Evolutionary conservation across 345 rosid species (phyloP).

Genomic region (Toxicodendron radicans): DNA sequence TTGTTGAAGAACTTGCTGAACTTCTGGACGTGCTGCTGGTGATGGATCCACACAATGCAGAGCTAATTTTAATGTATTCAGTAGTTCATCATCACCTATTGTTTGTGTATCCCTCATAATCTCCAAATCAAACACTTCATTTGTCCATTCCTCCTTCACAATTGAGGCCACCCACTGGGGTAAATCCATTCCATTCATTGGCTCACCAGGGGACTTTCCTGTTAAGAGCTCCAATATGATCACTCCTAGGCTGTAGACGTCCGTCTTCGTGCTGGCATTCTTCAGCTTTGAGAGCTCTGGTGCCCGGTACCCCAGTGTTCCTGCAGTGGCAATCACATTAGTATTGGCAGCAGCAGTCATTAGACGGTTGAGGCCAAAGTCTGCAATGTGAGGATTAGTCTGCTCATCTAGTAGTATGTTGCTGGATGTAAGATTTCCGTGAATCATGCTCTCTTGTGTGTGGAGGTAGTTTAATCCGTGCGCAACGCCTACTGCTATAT

Average conservation of each 20-base stretch:
- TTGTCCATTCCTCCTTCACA: constrained; percentile 95
- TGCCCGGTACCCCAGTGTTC: constrained; percentile 80
- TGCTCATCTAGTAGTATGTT: constrained; percentile 70
- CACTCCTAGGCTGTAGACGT: constrained; percentile 87
- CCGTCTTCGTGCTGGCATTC: constrained; percentile 80
- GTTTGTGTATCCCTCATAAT: constrained; percentile 59
- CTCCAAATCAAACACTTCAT: constrained; percentile 90
- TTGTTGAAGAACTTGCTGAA: constrained; percentile 59
- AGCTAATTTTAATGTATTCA: constrained; percentile 81
- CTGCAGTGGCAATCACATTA: constrained; percentile 80
- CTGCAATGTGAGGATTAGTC: constrained; percentile 66
- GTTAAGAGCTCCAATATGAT: constrained; percentile 79
- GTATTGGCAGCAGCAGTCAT: constrained; percentile 81
- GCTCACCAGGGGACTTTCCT: constrained; percentile 87
- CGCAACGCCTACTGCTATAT: constrained; percentile 61
- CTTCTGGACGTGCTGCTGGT: constrained; percentile 79
- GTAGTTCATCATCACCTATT: constrained; percentile 76
- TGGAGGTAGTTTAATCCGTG: constrained; percentile 77
- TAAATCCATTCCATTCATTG: constrained; percentile 77
- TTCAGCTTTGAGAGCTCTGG: constrained; percentile 88
- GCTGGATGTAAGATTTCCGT: constrained; percentile 84
- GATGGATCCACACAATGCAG: constrained; percentile 89
- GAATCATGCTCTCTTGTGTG: constrained; percentile 66
- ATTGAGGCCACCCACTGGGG: constrained; percentile 97
- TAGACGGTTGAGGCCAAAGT: constrained; percentile 61